These are phyloP conservation scores for Colletotrichum sp. DNA, from an alignment of 2,329 filamentous ascomycete genomes.

Conservation along the genomic window DNA sequence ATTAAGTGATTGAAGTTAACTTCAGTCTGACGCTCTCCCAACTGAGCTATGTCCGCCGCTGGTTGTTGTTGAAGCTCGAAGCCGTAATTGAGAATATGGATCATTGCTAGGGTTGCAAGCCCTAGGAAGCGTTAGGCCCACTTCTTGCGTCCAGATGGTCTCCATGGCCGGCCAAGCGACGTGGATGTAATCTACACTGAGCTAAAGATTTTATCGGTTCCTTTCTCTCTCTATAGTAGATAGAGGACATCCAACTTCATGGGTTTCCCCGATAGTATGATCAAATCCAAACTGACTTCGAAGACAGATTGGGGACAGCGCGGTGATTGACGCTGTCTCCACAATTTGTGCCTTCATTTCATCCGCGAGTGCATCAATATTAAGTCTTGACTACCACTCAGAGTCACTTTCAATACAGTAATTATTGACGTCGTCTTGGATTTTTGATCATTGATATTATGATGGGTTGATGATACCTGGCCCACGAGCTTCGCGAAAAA, in stretches of 20 bases:
- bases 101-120: background rate
- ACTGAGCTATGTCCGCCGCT: slow-evolving; percentile 21
- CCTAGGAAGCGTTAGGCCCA: background rate
- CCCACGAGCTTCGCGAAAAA: background rate
- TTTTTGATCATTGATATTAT: rapidly evolving
- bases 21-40: slow-evolving; percentile 22
- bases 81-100: rapidly evolving
- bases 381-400: background rate
- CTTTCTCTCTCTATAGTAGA: rapidly evolving
- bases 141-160: background rate
- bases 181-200: rapidly evolving
- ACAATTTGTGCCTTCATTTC: rapidly evolving
- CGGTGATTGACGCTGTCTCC: background rate
- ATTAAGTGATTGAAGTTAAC: slow-evolving; percentile 15
- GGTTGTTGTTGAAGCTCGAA: rapidly evolving
- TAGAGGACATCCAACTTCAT: rapidly evolving
- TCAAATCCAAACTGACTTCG: rapidly evolving
- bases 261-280: background rate
- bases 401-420: background rate
- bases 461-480: rapidly evolving
- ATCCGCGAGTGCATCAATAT: background rate
- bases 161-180: background rate
- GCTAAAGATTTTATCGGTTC: background rate
- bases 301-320: background rate
- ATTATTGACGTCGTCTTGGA: background rate